Evolutionary conservation across 306 rosid species (phyloP), one percentile per base, ranked within the genome.

Genomic region (Pyrus betulifolia): DNA sequence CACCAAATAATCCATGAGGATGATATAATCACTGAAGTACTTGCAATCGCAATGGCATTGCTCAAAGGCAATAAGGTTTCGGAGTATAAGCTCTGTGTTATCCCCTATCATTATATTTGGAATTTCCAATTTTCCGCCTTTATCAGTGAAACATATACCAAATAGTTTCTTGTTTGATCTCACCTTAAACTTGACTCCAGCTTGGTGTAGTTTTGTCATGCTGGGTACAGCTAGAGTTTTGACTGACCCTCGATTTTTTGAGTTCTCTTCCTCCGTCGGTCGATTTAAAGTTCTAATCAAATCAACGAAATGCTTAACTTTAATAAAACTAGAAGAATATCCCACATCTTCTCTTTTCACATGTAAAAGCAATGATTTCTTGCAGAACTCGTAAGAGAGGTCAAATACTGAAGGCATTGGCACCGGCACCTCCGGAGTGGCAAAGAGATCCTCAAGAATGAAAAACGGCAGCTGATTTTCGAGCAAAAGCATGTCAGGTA

Each of bases 401-500:
- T 76, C 28, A 19, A 75, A 30, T 35, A 87, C 12, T 12, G 70
- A 69, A 59, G 54, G 14, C 33, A 28, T 28, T 3, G 30, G 3
- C 30, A 0, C 35, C 35, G 5, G 35, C 35, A 31, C 33, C 33
- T 31, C 5, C 33, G 5, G 1, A 33, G 35, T 33, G 14, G 55
- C 35, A 4, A 74, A 75, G 40, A 83, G 67, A n/a, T 75, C 65
- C 1, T 65, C 13, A 14, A 72, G 75, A 25, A 68, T 70, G 60
- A 74, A 76, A 74, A 84, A 79, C 9, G 90, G 90, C 30, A 87
- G 75, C 57, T 87, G 90, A 63, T 87, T 84, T 69, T 83, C 86
- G 44, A 81, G 84, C 67, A 84, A 31, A 3, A 60, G 6, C 58
- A 81, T 27, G 58, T 84, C 90, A 63, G 42, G 44, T 45, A 33